A percentile compares a stretch with the other conserved stretches of the same genome.
Conservation (phyloP, 371 early-diverging fungal species). For the Mucor velutinosus region DNA sequence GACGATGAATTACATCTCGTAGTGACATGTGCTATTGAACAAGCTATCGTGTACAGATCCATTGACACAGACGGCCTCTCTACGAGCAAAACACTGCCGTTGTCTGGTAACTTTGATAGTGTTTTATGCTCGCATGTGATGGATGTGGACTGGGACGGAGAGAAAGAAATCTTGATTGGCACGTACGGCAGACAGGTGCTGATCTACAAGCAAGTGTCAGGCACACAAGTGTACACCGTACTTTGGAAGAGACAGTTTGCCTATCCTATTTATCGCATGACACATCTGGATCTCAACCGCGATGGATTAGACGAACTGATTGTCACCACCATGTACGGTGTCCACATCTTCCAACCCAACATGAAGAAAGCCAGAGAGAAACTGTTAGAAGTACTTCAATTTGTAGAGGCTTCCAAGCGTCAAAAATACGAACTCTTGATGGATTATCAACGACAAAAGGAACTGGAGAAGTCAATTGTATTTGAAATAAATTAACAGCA, state of each 20-base stretch:
- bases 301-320: slow-evolving; percentile 75
- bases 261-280: slow-evolving; percentile 71
- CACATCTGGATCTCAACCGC: slow-evolving; percentile 67
- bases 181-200: slow-evolving; percentile 75
- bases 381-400: slow-evolving; percentile 42
- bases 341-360: slow-evolving; percentile 67
- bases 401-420: slow-evolving; percentile 44
- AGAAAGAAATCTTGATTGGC: slow-evolving; percentile 69
- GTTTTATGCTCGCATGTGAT: slow-evolving; percentile 71
- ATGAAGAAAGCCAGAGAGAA: slow-evolving; percentile 47
- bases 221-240: slow-evolving; percentile 55
- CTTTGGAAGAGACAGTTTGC: slow-evolving; percentile 73
- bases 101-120: slow-evolving; percentile 65
- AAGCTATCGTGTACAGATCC: slow-evolving; percentile 59
- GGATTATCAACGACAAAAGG: slow-evolving; percentile 41
- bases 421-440: slow-evolving; percentile 43
- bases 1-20: slow-evolving; percentile 53
- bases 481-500: slow-evolving; percentile 42
- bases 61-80: slow-evolving; percentile 47
- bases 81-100: slow-evolving; percentile 48
- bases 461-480: slow-evolving; percentile 48
- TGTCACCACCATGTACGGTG: slow-evolving; percentile 72
- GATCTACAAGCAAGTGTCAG: slow-evolving; percentile 67
- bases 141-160: slow-evolving; percentile 79
- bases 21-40: slow-evolving; percentile 68